phyloP scores from a whole-genome alignment of 108 stramenopile genomes.

The Skeletonema costatum region DNA sequence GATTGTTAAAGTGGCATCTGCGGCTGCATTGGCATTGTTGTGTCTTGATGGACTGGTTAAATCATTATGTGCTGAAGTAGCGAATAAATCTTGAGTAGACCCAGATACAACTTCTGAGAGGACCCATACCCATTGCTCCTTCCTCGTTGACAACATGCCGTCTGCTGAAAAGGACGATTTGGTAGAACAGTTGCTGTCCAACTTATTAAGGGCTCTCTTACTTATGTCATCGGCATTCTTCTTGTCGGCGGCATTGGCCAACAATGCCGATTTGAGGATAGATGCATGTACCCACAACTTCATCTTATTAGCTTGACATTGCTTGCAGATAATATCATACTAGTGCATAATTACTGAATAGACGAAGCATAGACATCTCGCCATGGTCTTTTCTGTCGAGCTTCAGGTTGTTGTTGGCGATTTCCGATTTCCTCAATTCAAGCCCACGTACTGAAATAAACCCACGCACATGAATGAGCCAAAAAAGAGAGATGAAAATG shows the following conservation, averaged over 20 bases:
- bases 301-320: not conserved
- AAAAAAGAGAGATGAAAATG: too few relatives aligned
- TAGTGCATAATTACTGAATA: too few relatives aligned
- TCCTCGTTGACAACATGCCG: conserved; percentile 7
- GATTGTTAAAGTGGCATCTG: conserved; percentile 4
- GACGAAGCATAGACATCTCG: too few relatives aligned
- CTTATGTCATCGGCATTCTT: not conserved
- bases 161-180: conserved; percentile 11
- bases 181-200: conserved; percentile 24
- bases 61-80: not conserved
- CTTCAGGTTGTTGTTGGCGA: too few relatives aligned
- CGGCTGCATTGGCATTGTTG: not conserved
- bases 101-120: conserved; percentile 17
- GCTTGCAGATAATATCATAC: not conserved
- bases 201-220: not conserved
- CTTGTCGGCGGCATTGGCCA: not conserved
- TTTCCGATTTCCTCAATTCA: too few relatives aligned
- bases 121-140: conserved; percentile 18
- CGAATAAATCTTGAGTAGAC: conserved; percentile 8
- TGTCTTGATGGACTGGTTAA: not conserved
- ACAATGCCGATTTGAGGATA: not conserved
- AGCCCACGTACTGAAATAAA: too few relatives aligned
- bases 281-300: not conserved
- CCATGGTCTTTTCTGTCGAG: too few relatives aligned
- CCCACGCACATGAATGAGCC: too few relatives aligned